phyloP scores from a whole-genome alignment of 208 protist genomes.

The Trypanosoma melophagium region DNA sequence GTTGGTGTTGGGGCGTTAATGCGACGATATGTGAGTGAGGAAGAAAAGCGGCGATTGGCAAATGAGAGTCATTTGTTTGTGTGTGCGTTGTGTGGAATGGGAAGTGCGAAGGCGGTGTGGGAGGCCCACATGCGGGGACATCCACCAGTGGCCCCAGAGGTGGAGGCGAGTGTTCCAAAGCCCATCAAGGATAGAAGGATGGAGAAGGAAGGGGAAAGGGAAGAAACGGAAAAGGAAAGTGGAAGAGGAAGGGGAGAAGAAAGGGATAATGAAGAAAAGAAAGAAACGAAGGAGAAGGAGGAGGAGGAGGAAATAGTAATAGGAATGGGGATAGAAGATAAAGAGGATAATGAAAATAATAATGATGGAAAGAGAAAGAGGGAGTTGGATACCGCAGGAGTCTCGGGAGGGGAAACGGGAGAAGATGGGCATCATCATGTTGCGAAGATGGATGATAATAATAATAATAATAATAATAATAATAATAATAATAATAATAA shows the following conservation, averaged over 20 bases:
- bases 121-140: conserved; percentile 51
- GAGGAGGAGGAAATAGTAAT: neutral
- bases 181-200: too few relatives aligned
- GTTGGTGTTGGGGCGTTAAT: conserved; percentile 64
- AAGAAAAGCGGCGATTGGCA: conserved; percentile 47
- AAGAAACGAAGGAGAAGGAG: neutral
- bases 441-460: too few relatives aligned
- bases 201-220: conserved; percentile 13
- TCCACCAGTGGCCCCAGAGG: conserved; percentile 19
- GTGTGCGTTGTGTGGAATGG: conserved; percentile 43
- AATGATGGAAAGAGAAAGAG: neutral
- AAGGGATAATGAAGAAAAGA: conserved; percentile 11
- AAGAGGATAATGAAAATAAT: conserved; percentile 7
- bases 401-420: neutral
- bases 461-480: too few relatives aligned
- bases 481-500: too few relatives aligned
- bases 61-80: conserved; percentile 47
- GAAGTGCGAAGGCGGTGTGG: conserved; percentile 34
- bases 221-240: conserved; percentile 10
- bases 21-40: conserved; percentile 30
- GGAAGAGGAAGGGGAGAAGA: conserved; percentile 8
- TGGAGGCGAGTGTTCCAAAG: conserved; percentile 15
- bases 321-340: neutral
- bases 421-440: neutral
- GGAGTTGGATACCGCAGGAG: neutral